These are phyloP conservation scores for Tephrocybe rancida DNA, from an alignment of 768 basidiomycete species.

Conservation along the genomic window DNA sequence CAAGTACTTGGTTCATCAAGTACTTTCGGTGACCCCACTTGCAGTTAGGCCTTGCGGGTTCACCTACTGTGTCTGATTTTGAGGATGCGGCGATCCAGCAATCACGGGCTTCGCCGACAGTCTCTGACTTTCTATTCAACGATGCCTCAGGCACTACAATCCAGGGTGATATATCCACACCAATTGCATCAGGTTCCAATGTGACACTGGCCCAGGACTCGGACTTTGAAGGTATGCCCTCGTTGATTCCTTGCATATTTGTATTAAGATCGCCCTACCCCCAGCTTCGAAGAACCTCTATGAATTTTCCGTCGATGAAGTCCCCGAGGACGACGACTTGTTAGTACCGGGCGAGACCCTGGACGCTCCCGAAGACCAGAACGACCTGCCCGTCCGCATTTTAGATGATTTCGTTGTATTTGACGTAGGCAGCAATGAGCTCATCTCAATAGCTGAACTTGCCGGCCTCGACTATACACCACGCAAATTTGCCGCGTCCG, in stretches of 20 bases:
- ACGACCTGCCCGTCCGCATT: conserved; percentile 55
- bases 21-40: neutral
- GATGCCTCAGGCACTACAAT: neutral
- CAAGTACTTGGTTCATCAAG: neutral
- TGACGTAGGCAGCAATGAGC: conserved; percentile 31
- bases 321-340: conserved; percentile 42
- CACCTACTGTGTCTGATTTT: conserved; percentile 23
- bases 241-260: neutral
- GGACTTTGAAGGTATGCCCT: neutral
- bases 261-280: neutral
- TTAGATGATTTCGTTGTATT: conserved; percentile 60
- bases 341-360: conserved; percentile 45
- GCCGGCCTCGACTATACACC: conserved; percentile 29
- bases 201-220: conserved; percentile 12
- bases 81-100: conserved; percentile 4
- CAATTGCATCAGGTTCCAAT: conserved; percentile 15
- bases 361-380: conserved; percentile 27
- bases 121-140: conserved; percentile 15
- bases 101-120: conserved; percentile 16
- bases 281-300: conserved; percentile 14
- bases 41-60: conserved; percentile 1
- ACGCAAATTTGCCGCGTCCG: conserved; percentile 37
- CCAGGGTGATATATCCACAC: neutral
- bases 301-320: conserved; percentile 26
- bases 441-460: conserved; percentile 44